phyloP scores from a whole-genome alignment of 441 rosid genomes.

The Isatis lusitanica region DNA sequence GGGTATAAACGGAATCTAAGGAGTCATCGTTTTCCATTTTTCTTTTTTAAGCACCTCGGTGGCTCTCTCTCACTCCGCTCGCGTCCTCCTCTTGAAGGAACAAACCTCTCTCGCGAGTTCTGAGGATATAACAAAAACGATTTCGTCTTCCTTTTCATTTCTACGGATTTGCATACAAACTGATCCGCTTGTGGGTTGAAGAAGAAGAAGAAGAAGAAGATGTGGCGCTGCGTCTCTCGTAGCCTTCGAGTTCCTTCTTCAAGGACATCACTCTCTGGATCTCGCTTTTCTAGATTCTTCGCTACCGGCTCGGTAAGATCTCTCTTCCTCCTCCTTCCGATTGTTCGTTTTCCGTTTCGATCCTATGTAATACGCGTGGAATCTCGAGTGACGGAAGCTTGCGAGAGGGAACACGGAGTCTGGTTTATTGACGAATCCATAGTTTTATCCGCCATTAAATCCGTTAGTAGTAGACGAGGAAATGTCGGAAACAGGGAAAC shows the following conservation, averaged over 20 bases:
- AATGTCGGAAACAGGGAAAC: neutral
- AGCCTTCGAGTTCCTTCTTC: slow-evolving; percentile 64
- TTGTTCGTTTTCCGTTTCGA: neutral
- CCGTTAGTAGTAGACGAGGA: neutral
- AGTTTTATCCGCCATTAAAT: slow-evolving; percentile 3
- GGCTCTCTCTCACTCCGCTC: slow-evolving; percentile 37
- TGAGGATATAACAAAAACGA: neutral
- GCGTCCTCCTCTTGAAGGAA: slow-evolving; percentile 21
- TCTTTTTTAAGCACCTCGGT: slow-evolving; percentile 30
- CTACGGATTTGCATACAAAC: slow-evolving; percentile 18
- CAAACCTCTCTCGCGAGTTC: slow-evolving; percentile 1
- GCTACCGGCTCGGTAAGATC: slow-evolving; percentile 63
- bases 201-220: slow-evolving; percentile 42
- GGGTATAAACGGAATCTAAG: neutral
- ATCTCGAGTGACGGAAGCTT: neutral
- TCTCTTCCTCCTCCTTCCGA: slow-evolving; percentile 4
- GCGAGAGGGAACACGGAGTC: neutral
- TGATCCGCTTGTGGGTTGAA: slow-evolving; percentile 13
- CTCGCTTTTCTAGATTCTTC: slow-evolving; percentile 71
- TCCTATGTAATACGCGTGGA: neutral
- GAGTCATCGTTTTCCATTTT: slow-evolving; percentile 32
- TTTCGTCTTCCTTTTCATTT: slow-evolving; percentile 9
- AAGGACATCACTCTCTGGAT: slow-evolving; percentile 57
- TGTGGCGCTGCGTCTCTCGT: slow-evolving; percentile 98
- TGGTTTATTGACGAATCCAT: neutral